Percentiles rank a stretch among this genome's conserved stretches.
These are phyloP conservation scores for Phaeosphaeriaceae sp. DNA, from an alignment of 2,329 filamentous ascomycete genomes.

Conservation along the genomic window DNA sequence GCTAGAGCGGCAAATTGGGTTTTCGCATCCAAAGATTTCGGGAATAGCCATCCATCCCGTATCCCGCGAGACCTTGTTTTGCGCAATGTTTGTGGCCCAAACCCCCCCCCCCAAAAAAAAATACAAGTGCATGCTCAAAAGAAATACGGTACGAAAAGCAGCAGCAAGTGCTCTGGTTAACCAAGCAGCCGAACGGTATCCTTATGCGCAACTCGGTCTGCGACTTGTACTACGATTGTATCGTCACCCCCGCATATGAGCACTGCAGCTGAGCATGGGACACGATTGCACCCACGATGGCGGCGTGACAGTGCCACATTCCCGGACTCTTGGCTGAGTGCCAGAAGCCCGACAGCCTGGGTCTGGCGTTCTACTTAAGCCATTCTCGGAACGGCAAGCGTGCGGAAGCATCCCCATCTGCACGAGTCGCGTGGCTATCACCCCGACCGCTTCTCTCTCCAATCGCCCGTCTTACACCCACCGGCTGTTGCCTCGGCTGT, in stretches of 20 bases:
- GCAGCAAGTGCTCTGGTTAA: too few species aligned
- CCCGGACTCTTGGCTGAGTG: slow-evolving; percentile 40
- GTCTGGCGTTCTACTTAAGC: slow-evolving; percentile 32
- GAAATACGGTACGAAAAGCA: too few species aligned
- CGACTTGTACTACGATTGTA: slow-evolving; percentile 2
- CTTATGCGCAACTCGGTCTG: not conserved
- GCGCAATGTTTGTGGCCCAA: slow-evolving; percentile 3
- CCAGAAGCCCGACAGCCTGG: slow-evolving; percentile 39
- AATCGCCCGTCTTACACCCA: slow-evolving; percentile 30
- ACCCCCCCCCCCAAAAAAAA: too few species aligned
- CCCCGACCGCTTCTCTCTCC: slow-evolving; percentile 17
- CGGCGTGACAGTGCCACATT: slow-evolving; percentile 45
- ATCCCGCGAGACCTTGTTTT: slow-evolving; percentile 9
- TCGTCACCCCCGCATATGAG: slow-evolving; percentile 25
- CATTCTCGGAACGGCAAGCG: slow-evolving; percentile 28
- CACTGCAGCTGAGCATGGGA: slow-evolving; percentile 32
- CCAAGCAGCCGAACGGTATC: too few species aligned
- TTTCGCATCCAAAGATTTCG: slow-evolving; percentile 12
- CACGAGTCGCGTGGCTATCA: slow-evolving; percentile 44
- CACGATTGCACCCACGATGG: slow-evolving; percentile 36
- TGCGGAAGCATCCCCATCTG: slow-evolving; percentile 32
- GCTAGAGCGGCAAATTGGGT: slow-evolving; percentile 8
- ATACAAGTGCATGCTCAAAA: too few species aligned
- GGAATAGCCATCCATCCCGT: slow-evolving; percentile 14
- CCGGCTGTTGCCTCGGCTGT: slow-evolving; percentile 32